Evolutionary conservation across 805 yeast genomes (phyloP).

Genomic region (Brettanomyces anomalus): DNA sequence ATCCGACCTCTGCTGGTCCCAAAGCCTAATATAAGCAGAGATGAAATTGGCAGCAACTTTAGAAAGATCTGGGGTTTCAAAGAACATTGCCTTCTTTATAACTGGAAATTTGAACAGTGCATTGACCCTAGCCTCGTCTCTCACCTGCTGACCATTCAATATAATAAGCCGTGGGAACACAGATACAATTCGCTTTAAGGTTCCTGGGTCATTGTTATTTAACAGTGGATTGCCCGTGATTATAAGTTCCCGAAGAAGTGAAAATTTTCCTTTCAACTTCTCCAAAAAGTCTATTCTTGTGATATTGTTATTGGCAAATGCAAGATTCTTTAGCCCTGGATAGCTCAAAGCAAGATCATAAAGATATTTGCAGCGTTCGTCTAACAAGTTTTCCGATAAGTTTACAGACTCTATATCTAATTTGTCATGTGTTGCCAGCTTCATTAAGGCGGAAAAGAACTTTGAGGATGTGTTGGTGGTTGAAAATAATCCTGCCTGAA

Average conservation of each 20-base stretch:
- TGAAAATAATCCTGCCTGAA: constrained; percentile 51
- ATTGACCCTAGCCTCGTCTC: constrained; percentile 59
- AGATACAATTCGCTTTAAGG: constrained; percentile 51
- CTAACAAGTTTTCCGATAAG: constrained; percentile 60
- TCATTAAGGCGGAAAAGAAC: constrained; percentile 85
- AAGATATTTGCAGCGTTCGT: constrained; percentile 42
- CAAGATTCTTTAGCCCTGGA: constrained; percentile 70
- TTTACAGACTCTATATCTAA: constrained; percentile 63
- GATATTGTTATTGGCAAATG: constrained; percentile 70
- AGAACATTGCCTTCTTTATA: constrained; percentile 55
- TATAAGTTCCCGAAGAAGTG: constrained; percentile 65
- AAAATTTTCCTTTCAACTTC: constrained; percentile 69
- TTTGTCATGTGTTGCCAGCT: constrained; percentile 49
- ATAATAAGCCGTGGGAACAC: constrained; percentile 74
- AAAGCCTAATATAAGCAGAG: constrained; percentile 61
- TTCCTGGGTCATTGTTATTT: constrained; percentile 28
- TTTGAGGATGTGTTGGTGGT: constrained; percentile 44
- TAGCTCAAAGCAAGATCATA: constrained; percentile 61
- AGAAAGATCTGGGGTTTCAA: constrained; percentile 69
- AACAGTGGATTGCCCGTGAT: constrained; percentile 68
- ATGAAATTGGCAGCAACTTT: constrained; percentile 68
- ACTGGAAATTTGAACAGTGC: constrained; percentile 48
- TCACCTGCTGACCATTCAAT: constrained; percentile 67
- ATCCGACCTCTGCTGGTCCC: constrained; percentile 74
- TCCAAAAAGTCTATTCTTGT: constrained; percentile 52